Conservation (phyloP, 176 grass and related monocot genomes). For the Cocos nucifera region DNA sequence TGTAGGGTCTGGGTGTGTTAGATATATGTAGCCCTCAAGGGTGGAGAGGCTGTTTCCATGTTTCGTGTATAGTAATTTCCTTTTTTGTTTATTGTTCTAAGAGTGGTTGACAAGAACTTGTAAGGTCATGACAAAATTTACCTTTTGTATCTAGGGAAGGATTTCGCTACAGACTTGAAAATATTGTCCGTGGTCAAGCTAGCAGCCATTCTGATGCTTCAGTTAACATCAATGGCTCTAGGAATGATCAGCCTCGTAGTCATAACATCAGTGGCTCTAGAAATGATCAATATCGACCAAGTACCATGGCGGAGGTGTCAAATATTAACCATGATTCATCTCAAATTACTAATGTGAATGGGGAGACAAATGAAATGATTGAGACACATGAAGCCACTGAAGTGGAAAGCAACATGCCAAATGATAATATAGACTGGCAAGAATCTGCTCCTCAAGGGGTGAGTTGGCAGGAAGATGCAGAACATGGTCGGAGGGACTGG, state of each 20-base stretch:
- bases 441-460: slow-evolving; percentile 19
- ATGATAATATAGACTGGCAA: background rate
- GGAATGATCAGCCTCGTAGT: slow-evolving; percentile 1
- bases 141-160: slow-evolving; percentile 68
- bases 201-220: slow-evolving; percentile 9
- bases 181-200: slow-evolving; percentile 11
- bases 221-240: slow-evolving; percentile 1
- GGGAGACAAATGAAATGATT: slow-evolving; percentile 8
- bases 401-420: slow-evolving; percentile 1
- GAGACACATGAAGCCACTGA: slow-evolving; percentile 5
- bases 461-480: slow-evolving; percentile 13
- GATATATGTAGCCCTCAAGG: no score
- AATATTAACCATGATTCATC: background rate
- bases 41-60: no score
- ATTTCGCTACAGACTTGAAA: slow-evolving; percentile 29
- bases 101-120: background rate
- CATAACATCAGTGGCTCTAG: no score
- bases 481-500: slow-evolving; percentile 15
- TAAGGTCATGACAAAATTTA: slow-evolving; percentile 24
- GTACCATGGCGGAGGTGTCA: background rate
- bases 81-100: no score
- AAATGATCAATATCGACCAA: slow-evolving; percentile 6
- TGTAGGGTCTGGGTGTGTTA: no score
- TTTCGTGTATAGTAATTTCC: no score
- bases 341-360: background rate